Percentiles rank a stretch among this genome's conserved stretches.
phyloP scores from a whole-genome alignment of 139 green algal genomes.

The Coccomyxa sp. region DNA sequence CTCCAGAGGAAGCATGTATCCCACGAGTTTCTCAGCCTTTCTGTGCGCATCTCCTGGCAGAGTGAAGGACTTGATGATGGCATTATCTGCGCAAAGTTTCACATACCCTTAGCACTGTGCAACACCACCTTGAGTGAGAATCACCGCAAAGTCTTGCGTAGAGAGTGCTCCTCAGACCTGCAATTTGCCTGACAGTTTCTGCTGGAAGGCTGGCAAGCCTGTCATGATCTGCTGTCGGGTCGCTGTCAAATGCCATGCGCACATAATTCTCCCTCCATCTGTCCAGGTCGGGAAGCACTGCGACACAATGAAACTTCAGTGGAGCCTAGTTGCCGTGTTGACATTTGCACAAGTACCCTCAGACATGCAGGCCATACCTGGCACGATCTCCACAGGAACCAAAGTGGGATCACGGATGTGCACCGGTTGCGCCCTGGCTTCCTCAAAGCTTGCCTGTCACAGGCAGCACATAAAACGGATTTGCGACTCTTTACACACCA shows the following conservation, averaged over 20 bases:
- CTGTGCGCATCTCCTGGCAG: not conserved
- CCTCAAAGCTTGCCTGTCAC: constrained; percentile 53
- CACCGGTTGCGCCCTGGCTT: constrained; percentile 37
- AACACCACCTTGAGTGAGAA: not conserved
- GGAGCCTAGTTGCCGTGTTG: not conserved
- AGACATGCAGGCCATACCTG: constrained; percentile 13
- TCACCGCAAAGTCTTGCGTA: not conserved
- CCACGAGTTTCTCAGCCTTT: not conserved
- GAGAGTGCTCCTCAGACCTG: constrained; percentile 1
- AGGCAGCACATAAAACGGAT: not conserved
- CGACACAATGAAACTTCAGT: not conserved
- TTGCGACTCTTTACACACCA: not conserved
- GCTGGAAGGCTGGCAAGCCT: constrained; percentile 12
- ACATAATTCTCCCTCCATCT: constrained; percentile 25
- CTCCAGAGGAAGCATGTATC: not conserved
- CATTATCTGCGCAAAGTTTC: too few relatives aligned
- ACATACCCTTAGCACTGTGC: not conserved
- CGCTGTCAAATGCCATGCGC: constrained; percentile 37
- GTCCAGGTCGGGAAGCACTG: constrained; percentile 43
- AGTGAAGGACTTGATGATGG: not conserved
- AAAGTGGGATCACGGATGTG: constrained; percentile 54
- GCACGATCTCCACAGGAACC: constrained; percentile 46
- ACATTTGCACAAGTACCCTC: not conserved
- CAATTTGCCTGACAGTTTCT: not conserved
- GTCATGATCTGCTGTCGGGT: constrained; percentile 32